Evolutionary conservation across 176 grass and related monocot species (phyloP), one percentile per base, ranked within the genome.

Genomic region (sorghum (Sorghum bicolor)): DNA sequence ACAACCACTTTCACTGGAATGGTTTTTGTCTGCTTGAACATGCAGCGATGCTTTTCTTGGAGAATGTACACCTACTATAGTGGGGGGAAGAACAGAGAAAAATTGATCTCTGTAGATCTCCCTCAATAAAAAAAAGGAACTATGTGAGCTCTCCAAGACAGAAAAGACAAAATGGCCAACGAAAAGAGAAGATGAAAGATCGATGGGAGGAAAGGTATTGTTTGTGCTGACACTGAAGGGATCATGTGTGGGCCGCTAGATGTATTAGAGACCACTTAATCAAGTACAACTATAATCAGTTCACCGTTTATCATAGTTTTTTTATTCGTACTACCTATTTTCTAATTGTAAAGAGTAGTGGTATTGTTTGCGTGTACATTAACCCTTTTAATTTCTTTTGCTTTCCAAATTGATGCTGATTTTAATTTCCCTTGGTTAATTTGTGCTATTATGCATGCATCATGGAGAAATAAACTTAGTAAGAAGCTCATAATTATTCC

Each of bases 331-430:
- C 52, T 81, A 89, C 69, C 87, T 89, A 92, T 82, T 84, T 78
- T 85, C 81, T 85, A 80, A 77, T 90, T 86, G 77, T 94, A 92
- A 94, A 92, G 85, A 85, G 67, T 77, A 80, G 70, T 92, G 37
- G 44, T 82, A 55, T 63, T 81, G 80, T 82, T 87, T 86, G 80
- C 75, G 73, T 94, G 87, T 92, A 92, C 87, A 90, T 90, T 86
- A 87, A 84, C 34, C 43, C 22, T 33, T 34, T 61, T 26, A 61
- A 60, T 60, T 65, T 79, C 63, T 71, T 69, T 80, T 39, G 5
- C 15, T 73, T 82, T 75, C n/a, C 67, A 70, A 79, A 60, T 17
- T 73, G 29, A 44, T 71, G 67, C 20, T 64, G 70, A 34, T 79
- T 79, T 48, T 39, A 39, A 39, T 9, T 89, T 76, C 16, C 24